Percentiles rank a stretch among this genome's conserved stretches.
Conservation (phyloP, 352 stramenopile genomes). For the Pilasporangium apinafurcum region DNA sequence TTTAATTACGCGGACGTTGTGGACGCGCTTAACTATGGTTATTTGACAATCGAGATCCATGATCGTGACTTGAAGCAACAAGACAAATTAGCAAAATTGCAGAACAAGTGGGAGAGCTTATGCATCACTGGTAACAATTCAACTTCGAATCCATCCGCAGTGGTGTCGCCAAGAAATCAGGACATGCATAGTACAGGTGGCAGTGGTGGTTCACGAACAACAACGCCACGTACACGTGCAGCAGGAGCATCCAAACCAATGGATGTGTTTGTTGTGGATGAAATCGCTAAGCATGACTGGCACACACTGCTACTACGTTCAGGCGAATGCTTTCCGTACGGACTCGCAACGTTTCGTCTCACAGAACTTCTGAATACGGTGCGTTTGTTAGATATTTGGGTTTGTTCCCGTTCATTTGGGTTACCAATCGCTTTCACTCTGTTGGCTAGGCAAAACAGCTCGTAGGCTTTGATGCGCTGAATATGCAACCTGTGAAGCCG, state of each 20-base stretch:
- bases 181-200: not conserved
- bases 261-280: constrained; percentile 49
- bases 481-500: constrained; percentile 7
- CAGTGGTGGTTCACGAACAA: constrained; percentile 5
- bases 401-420: too few relatives aligned
- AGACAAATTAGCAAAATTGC: constrained; percentile 21
- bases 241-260: constrained; percentile 17
- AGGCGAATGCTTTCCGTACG: constrained; percentile 44
- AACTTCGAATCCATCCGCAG: not conserved
- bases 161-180: too few relatives aligned
- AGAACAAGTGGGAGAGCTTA: constrained; percentile 58
- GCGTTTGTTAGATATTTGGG: not conserved
- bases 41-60: constrained; percentile 50
- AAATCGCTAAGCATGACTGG: constrained; percentile 50
- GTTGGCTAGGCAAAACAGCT: constrained; percentile 18
- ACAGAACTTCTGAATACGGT: constrained; percentile 39
- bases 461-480: not conserved
- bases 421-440: too few relatives aligned
- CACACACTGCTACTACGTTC: constrained; percentile 27
- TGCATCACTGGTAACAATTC: constrained; percentile 26
- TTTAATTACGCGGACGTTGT: constrained; percentile 32
- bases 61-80: constrained; percentile 57
- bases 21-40: constrained; percentile 32
- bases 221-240: constrained; percentile 5
- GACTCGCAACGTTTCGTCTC: constrained; percentile 48